Evolutionary conservation across 139 green algal genomes (phyloP), one percentile per base, ranked within the genome.

Genomic region (Zygnema circumcarinatum): DNA sequence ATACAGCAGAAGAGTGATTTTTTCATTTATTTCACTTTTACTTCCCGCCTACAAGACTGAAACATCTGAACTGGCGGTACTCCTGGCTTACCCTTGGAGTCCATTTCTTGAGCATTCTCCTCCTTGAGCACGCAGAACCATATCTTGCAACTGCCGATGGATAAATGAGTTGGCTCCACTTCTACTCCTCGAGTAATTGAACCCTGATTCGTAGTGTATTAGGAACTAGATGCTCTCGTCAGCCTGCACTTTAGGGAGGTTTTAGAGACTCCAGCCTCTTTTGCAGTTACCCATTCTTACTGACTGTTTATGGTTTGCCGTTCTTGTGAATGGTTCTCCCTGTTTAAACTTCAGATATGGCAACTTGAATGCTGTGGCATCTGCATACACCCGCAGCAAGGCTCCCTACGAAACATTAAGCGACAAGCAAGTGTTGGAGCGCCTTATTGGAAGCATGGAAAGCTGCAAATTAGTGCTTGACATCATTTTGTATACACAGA

Each of bases 321-420:
- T 16, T 36, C n/a, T n/a, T n/a, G n/a, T n/a, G n/a, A n/a, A n/a
- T 75, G 74, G 21, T 21, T n/a, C 56, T 39, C 53, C 7, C 21
- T 38, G 2, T 72, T 83, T 33, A 1, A 1, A 38, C 31, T 69
- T 47, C 38, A 83, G 76, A 0, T 83, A 83, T 31, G 76, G 76
- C 38, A 83, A 83, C 16, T 35, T 83, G 35, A 83, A 83, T 35
- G 76, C 76, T 16, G 76, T 83, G 39, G 76, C 76, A 29, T 29
- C 29, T 29, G 76, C 76, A 32, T 83, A 83, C 40, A 31, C n/a
- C 31, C 16, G 22, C n/a, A 83, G 76, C 76, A 76, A 35, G 21
- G 16, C 68, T 2, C 31, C 38, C 20, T 47, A 74, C n/a, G 69
- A 22, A 31, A 72, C 38, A 41, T 31, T 38, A 29, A 83, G 39